These are phyloP conservation scores for Tuber brumale DNA, from an alignment of 495 filamentous ascomycete species.

Conservation along the genomic window DNA sequence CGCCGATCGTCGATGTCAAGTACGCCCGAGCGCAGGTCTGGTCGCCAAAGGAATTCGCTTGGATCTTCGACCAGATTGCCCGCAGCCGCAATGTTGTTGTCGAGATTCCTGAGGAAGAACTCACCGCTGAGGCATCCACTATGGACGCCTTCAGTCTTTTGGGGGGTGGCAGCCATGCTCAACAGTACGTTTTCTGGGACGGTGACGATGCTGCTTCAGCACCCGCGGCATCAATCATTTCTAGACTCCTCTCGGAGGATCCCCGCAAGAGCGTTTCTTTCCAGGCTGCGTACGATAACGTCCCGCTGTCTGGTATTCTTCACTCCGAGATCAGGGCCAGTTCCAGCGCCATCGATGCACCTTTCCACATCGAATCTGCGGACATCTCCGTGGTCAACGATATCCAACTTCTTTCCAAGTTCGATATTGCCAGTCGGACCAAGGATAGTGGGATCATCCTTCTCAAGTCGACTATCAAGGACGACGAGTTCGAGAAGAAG, in stretches of 20 bases:
- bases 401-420: slow-evolving; percentile 66
- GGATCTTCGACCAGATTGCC: slow-evolving; percentile 56
- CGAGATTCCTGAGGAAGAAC: slow-evolving; percentile 42
- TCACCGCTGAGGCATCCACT: slow-evolving; percentile 38
- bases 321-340: slow-evolving; percentile 82
- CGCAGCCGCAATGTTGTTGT: slow-evolving; percentile 40
- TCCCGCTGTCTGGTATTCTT: slow-evolving; percentile 74
- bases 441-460: slow-evolving; percentile 68
- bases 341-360: slow-evolving; percentile 71
- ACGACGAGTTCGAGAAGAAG: slow-evolving; percentile 86
- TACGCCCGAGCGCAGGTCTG: slow-evolving; percentile 74
- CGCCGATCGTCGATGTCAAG: slow-evolving; percentile 72
- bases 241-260: slow-evolving; percentile 66
- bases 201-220: slow-evolving; percentile 64
- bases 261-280: slow-evolving; percentile 69
- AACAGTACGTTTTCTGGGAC: slow-evolving; percentile 94
- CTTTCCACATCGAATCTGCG: slow-evolving; percentile 70
- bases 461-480: slow-evolving; percentile 67
- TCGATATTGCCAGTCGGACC: slow-evolving; percentile 63
- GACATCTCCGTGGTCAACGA: slow-evolving; percentile 73
- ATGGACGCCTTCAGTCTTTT: slow-evolving; percentile 35
- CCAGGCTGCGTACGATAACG: slow-evolving; percentile 72
- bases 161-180: slow-evolving; percentile 48
- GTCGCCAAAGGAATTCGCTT: slow-evolving; percentile 67
- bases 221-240: slow-evolving; percentile 59